Evolutionary conservation across 2,329 filamentous ascomycete species (phyloP), one percentile per base, ranked within the genome.

Genomic region (Diaporthe sp.): DNA sequence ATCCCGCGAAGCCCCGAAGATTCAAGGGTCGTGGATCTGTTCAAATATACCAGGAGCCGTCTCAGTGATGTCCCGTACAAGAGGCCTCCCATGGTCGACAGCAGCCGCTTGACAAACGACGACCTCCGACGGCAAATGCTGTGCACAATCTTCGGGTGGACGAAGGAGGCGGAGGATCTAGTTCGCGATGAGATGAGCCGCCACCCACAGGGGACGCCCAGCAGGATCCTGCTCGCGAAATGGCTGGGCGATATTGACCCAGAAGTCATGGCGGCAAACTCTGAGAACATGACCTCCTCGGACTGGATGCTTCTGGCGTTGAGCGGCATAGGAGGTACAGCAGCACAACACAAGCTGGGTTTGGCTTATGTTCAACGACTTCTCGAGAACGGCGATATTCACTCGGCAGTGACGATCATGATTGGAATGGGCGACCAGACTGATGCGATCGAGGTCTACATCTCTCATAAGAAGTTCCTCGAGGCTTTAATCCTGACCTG

Each of bases 231-330:
- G 51, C 88, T 99, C 6, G 90, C 94, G 1, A 97, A 97, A 83
- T 99, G 97, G 97, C 89, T 99, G 0, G 95, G 96, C 19, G 94
- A 98, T 76, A 91, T 94, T 50, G 92, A 95, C 74, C 89, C 93
- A 0, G 95, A 98, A 79, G 89, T 95, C 53, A 94, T 98, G 90
- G 89, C 92, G 15, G 91, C 94, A 3, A 94, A 91, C 56, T 93
- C 95, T 0, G 92, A 96, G 77, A 93, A 94, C n/a, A 96, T 97
- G 89, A 96, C 95, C 13, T 95, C 94, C 3, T 94, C 94, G 0
- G 97, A 98, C 83, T 99, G 97, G 97, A 98, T 99, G 95, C 85
- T 98, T 74, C 86, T 99, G 47, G 96, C 97, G 15, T 85, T 99
- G 69, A 97, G 94, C 80, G 94, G 94, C 53, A 97, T 98, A 84